Evolutionary conservation across 1,284 basidiomycete species (phyloP), one percentile per base, ranked within the genome.

Genomic region (Leccinum fallax): DNA sequence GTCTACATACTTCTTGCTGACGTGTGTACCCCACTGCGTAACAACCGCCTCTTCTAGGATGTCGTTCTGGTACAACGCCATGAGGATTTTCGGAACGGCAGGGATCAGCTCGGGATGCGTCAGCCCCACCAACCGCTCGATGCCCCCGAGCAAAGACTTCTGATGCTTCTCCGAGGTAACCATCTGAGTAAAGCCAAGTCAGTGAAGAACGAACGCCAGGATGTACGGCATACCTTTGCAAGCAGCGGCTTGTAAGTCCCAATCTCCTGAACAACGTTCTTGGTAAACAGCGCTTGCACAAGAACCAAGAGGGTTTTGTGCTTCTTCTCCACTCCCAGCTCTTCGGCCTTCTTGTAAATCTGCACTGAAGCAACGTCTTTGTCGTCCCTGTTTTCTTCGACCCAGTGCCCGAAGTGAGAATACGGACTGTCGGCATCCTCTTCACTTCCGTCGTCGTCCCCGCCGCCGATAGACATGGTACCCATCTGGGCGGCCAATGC

Each of bases 1-100:
- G 79, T 97, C 93, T 61, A 97, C 94, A 75, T 97, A 98, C 83
- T 99, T 98, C 83, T 94, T 97, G 79, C 91, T 94, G 69, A 97
- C 95, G 72, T 98, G 97, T 6, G 94, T 98, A 34, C 95, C 96
- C 96, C 96, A 99, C 67, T 95, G 88, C 56, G 84, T 87, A 65
- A 95, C 83, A 16, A 97, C 84, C 32, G 95, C 95, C 76, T 99
- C 97, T 19, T 98, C 95, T 53, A 99, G 80, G 21, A 98, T 82
- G 69, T 99, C 97, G 55, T 83, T 85, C 78, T 99, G 96, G 78
- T 98, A 99, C 68, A 97, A 85, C 11, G 79, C 87, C 97, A 99
- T 98, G 65, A 99, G 85, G 65, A 97, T 89, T 80, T 98, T 98
- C 53, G 95, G 94, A 8, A 95, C 85, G 11, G 79, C 67, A 2